Evolutionary conservation across 2,329 filamentous ascomycete species (phyloP).

Genomic region (Coccinonectria pachysandricola): DNA sequence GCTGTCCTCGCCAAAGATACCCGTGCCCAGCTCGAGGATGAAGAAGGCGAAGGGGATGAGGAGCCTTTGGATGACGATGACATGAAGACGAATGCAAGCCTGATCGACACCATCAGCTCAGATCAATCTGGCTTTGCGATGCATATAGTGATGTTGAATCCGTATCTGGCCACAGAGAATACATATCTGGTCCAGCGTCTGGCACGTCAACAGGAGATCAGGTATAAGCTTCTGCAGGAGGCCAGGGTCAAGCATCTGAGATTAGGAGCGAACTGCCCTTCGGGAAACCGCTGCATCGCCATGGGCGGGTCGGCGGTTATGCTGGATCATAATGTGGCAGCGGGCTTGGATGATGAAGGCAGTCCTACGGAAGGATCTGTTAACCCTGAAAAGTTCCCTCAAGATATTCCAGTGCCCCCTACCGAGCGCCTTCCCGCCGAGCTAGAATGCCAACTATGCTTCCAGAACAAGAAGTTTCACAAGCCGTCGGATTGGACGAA

Average conservation of each 20-base stretch:
- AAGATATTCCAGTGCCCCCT: conserved; percentile 72
- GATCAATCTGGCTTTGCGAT: conserved; percentile 66
- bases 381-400: conserved; percentile 63
- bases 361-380: conserved; percentile 60
- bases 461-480: conserved; percentile 70
- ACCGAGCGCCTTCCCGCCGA: conserved; percentile 68
- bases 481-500: conserved; percentile 97
- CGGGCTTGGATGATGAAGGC: conserved; percentile 49
- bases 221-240: conserved; percentile 69
- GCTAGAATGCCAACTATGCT: conserved; percentile 85
- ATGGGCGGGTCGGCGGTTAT: conserved; percentile 56
- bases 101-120: conserved; percentile 59
- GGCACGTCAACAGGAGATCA: conserved; percentile 65
- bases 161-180: conserved; percentile 47
- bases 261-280: conserved; percentile 50
- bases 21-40: conserved; percentile 21
- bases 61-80: conserved; percentile 47
- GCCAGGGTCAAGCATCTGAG: conserved; percentile 60
- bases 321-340: conserved; percentile 47
- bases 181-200: conserved; percentile 67
- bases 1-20: conserved; percentile 32
- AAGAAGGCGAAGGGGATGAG: conserved; percentile 52
- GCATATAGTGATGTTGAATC: conserved; percentile 65
- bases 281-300: conserved; percentile 52
- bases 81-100: conserved; percentile 50